These are phyloP conservation scores for Diplodia sapinea DNA, from an alignment of 2,329 filamentous ascomycete genomes.

Conservation along the genomic window DNA sequence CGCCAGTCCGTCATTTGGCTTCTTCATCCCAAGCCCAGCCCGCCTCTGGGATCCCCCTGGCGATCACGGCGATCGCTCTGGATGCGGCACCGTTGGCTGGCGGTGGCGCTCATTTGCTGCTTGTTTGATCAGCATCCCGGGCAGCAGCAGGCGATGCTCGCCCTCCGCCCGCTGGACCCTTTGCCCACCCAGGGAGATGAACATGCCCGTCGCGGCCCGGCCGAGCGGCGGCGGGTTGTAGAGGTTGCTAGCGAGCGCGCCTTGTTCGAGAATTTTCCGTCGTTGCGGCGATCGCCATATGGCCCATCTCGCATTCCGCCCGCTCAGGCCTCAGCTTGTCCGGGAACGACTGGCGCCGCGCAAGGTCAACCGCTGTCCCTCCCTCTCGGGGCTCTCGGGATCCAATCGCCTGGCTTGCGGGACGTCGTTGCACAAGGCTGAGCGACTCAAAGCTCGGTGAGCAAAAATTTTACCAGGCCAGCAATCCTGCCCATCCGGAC, in stretches of 20 bases:
- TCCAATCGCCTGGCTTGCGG: slow-evolving; percentile 30
- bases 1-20: slow-evolving; percentile 25
- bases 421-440: slow-evolving; percentile 26
- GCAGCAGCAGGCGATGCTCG: slow-evolving; percentile 18
- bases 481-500: slow-evolving; percentile 8
- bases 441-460: slow-evolving; percentile 26
- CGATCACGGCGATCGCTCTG: slow-evolving; percentile 27
- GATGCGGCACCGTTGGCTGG: slow-evolving; percentile 24
- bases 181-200: background rate
- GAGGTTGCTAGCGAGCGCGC: slow-evolving; percentile 1
- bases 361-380: slow-evolving; percentile 28
- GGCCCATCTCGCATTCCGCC: slow-evolving; percentile 25
- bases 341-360: slow-evolving; percentile 20
- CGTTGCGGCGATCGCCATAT: slow-evolving; percentile 24
- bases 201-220: slow-evolving; percentile 12
- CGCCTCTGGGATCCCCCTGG: slow-evolving; percentile 26
- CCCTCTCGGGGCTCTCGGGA: slow-evolving; percentile 27
- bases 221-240: background rate
- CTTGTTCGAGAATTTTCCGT: slow-evolving; percentile 22
- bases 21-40: slow-evolving; percentile 24
- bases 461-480: slow-evolving; percentile 9
- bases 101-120: slow-evolving; percentile 18
- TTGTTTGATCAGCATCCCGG: slow-evolving; percentile 21
- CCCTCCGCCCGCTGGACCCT: slow-evolving; percentile 13
- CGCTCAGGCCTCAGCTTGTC: slow-evolving; percentile 27